Evolutionary conservation across 1,284 basidiomycete genomes (phyloP).

Genomic region (Puccinia triticina): DNA sequence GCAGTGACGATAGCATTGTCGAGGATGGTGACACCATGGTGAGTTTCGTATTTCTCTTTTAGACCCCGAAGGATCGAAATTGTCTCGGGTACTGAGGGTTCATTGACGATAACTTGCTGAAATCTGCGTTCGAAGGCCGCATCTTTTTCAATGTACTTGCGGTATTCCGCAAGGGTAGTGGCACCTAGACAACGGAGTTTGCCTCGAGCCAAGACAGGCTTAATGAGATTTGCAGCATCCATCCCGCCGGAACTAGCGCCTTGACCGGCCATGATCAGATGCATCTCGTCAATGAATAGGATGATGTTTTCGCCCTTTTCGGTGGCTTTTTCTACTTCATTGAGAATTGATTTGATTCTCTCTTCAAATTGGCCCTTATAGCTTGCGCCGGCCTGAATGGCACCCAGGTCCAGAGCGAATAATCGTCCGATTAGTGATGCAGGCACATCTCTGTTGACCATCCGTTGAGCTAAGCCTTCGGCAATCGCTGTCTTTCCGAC

Average conservation of each 20-base stretch:
- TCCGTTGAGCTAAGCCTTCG: slow-evolving; percentile 93
- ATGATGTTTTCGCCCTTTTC: slow-evolving; percentile 83
- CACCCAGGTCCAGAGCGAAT: slow-evolving; percentile 82
- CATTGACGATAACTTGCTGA: slow-evolving; percentile 84
- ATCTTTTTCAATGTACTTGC: slow-evolving; percentile 88
- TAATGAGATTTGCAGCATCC: slow-evolving; percentile 72
- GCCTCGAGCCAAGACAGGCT: slow-evolving; percentile 70
- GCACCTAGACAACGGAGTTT: slow-evolving; percentile 89
- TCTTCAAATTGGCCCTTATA: slow-evolving; percentile 98
- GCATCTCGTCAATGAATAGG: slow-evolving; percentile 87
- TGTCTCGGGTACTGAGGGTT: slow-evolving; percentile 85
- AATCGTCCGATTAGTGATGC: slow-evolving; percentile 74
- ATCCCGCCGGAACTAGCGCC: slow-evolving; percentile 60
- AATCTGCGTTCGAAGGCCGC: slow-evolving; percentile 91
- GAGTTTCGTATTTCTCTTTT: slow-evolving; percentile 73
- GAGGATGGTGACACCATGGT: slow-evolving; percentile 69
- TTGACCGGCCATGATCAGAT: slow-evolving; percentile 78
- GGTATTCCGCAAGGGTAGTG: slow-evolving; percentile 89
- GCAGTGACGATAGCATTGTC: slow-evolving; percentile 88
- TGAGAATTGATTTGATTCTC: slow-evolving; percentile 76
- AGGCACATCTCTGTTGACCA: slow-evolving; percentile 91
- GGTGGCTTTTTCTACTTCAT: slow-evolving; percentile 86
- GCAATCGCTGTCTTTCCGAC: slow-evolving; percentile 92
- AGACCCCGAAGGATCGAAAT: slow-evolving; percentile 91
- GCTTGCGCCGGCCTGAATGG: slow-evolving; percentile 85